Evolutionary conservation across 371 early-diverging fungal species (phyloP).

Genomic region (Rhizopus stolonifer): DNA sequence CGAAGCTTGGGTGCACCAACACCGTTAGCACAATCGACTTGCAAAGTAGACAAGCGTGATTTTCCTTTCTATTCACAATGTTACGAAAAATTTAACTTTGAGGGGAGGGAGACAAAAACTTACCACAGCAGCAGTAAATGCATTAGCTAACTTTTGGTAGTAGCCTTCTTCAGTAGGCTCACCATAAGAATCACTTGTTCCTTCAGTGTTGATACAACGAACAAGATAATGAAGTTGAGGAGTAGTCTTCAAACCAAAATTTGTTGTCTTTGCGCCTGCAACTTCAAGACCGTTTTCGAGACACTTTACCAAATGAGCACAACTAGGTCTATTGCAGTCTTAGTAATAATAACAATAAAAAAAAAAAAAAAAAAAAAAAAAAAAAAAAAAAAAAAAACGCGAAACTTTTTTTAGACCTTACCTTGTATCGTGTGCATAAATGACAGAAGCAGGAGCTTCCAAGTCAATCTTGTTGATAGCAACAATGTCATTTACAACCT

Average conservation of each 20-base stretch:
- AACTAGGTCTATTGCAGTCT: slow-evolving; percentile 68
- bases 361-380: too few relatives aligned
- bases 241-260: slow-evolving; percentile 94
- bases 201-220: slow-evolving; percentile 84
- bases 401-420: slow-evolving; percentile 28
- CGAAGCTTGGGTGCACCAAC: slow-evolving; percentile 93
- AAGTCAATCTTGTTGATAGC: slow-evolving; percentile 71
- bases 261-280: slow-evolving; percentile 65
- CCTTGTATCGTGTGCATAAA: slow-evolving; percentile 94
- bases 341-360: too few relatives aligned
- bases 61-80: slow-evolving; percentile 58
- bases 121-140: slow-evolving; percentile 82
- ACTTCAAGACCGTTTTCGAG: slow-evolving; percentile 80
- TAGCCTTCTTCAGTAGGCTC: slow-evolving; percentile 92
- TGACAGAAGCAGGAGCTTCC: slow-evolving; percentile 64
- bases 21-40: slow-evolving; percentile 95
- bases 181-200: slow-evolving; percentile 83
- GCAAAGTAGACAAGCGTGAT: slow-evolving; percentile 64
- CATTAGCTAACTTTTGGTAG: slow-evolving; percentile 82
- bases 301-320: slow-evolving; percentile 77
- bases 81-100: too few relatives aligned
- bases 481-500: slow-evolving; percentile 66
- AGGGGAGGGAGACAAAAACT: too few relatives aligned
- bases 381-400: too few relatives aligned
- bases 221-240: slow-evolving; percentile 97